These are phyloP conservation scores for Flueggea neowawraea DNA, from an alignment of 441 rosid genomes.

Conservation along the genomic window DNA sequence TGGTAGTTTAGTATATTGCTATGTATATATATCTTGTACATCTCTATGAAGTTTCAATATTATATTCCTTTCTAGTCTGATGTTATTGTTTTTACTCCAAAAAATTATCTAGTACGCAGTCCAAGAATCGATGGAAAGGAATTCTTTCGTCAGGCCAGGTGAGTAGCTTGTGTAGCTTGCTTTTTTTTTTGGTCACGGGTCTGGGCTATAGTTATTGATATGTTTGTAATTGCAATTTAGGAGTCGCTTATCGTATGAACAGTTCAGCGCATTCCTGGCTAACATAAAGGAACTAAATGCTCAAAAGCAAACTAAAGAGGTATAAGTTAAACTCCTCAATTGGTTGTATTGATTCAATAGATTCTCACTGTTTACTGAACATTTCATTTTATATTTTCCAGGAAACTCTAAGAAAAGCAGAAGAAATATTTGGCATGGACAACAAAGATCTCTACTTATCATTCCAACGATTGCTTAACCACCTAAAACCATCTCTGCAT, in stretches of 20 bases:
- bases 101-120: slow-evolving; percentile 35
- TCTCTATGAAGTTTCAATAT: background rate
- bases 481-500: slow-evolving; percentile 10
- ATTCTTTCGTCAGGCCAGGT: slow-evolving; percentile 97
- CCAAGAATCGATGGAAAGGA: slow-evolving; percentile 92
- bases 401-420: slow-evolving; percentile 96
- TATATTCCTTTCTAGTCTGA: slow-evolving; percentile 12
- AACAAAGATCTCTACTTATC: slow-evolving; percentile 80
- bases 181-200: background rate
- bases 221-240: slow-evolving; percentile 25
- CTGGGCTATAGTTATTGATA: background rate
- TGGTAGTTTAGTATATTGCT: background rate
- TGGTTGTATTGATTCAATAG: slow-evolving; percentile 1
- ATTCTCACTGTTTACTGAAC: slow-evolving; percentile 3
- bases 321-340: slow-evolving; percentile 18
- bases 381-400: slow-evolving; percentile 19
- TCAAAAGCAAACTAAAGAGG: slow-evolving; percentile 89
- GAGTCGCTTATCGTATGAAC: slow-evolving; percentile 90
- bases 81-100: slow-evolving; percentile 1
- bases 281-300: slow-evolving; percentile 93
- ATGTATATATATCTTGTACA: slow-evolving; percentile 1
- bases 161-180: slow-evolving; percentile 2
- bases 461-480: slow-evolving; percentile 86
- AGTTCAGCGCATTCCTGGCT: slow-evolving; percentile 91
- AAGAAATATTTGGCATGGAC: slow-evolving; percentile 84